phyloP scores from a whole-genome alignment of 2,329 filamentous ascomycete genomes.

The Claviceps paspali region DNA sequence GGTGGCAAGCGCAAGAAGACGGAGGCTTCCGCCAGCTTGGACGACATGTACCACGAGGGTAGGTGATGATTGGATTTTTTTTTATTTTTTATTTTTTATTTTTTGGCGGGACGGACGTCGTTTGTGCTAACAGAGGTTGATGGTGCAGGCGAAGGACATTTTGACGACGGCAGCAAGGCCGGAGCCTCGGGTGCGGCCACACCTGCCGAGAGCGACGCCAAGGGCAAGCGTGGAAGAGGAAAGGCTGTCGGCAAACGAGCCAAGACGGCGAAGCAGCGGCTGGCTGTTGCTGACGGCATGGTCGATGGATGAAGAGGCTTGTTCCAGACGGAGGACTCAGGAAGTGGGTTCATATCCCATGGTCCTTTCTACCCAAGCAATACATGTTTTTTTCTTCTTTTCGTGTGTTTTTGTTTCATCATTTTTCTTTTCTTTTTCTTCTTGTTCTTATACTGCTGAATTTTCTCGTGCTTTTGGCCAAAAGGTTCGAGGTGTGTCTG shows the following conservation, averaged over 20 bases:
- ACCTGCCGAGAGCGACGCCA: conserved; percentile 45
- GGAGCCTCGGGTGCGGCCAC: conserved; percentile 64
- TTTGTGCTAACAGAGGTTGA: not conserved
- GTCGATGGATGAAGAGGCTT: conserved; percentile 13
- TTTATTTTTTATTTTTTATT: too few relatives aligned
- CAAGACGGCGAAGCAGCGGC: conserved; percentile 53
- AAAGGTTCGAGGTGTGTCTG: not conserved
- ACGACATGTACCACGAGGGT: conserved; percentile 99
- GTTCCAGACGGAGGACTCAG: too few relatives aligned
- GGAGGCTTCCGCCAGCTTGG: conserved; percentile 50
- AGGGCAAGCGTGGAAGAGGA: conserved; percentile 37
- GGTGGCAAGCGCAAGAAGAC: conserved; percentile 36
- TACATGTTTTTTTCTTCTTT: not conserved
- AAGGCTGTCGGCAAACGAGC: conserved; percentile 38
- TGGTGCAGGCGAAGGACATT: conserved; percentile 73
- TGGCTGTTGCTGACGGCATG: conserved; percentile 50
- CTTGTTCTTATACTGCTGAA: too few relatives aligned
- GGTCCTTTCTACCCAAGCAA: too few relatives aligned
- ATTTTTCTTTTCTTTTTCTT: not conserved
- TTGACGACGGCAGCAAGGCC: conserved; percentile 70
- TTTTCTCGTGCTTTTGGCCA: not conserved
- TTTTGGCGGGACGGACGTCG: too few relatives aligned
- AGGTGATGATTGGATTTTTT: too few relatives aligned
- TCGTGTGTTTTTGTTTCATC: not conserved
- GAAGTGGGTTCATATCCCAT: too few relatives aligned